A percentile compares a stretch with the other conserved stretches of the same genome.
These are phyloP conservation scores for Spergularia azorica DNA, from an alignment of 179 eudicot species.

Conservation along the genomic window DNA sequence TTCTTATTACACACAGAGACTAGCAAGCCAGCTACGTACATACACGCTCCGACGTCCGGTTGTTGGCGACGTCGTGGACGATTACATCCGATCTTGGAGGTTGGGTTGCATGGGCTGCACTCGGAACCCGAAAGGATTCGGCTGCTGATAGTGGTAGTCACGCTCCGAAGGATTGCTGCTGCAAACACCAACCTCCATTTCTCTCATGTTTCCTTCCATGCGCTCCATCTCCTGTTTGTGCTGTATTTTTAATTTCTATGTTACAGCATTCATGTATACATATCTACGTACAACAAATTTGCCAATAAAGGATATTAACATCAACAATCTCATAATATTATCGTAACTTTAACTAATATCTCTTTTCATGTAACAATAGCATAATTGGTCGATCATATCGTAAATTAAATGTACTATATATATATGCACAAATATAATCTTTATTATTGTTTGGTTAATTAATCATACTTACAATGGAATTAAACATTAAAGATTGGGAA, in stretches of 20 bases:
- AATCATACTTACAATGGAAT: no score
- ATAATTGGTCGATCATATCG: no score
- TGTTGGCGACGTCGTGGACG: not conserved
- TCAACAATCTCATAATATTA: no score
- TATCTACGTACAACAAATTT: not conserved
- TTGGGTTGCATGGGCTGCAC: conserved; percentile 69
- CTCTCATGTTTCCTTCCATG: conserved; percentile 39
- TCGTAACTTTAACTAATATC: no score
- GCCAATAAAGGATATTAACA: no score
- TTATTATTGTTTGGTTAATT: no score
- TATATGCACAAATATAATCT: no score
- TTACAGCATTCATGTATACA: not conserved
- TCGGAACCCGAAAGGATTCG: conserved; percentile 48
- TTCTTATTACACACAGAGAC: no score
- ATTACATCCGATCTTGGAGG: conserved; percentile 54
- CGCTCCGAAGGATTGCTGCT: conserved; percentile 25
- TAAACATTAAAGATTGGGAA: no score
- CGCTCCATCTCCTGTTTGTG: conserved; percentile 46
- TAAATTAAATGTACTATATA: no score
- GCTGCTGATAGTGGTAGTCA: conserved; percentile 37
- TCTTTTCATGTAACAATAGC: no score
- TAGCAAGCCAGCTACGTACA: no score
- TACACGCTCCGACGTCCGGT: not conserved
- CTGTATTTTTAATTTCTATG: conserved; percentile 18
- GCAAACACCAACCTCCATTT: conserved; percentile 34